phyloP scores from a whole-genome alignment of 352 stramenopile genomes.

The Aphanomyces cochlioides region DNA sequence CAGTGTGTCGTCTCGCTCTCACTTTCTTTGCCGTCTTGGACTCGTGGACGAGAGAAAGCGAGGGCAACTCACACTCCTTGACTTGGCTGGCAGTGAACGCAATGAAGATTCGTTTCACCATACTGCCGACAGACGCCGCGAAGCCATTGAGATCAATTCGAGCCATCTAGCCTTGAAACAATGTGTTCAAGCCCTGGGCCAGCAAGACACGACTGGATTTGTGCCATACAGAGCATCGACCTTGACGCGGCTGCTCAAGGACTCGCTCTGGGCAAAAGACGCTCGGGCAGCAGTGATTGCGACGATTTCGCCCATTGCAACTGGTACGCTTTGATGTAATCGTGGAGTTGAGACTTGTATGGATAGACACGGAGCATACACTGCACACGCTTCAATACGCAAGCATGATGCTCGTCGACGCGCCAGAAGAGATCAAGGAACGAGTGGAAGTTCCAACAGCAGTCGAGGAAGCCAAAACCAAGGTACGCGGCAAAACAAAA shows the following conservation, averaged over 20 bases:
- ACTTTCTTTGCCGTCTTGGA: constrained; percentile 66
- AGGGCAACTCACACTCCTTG: constrained; percentile 53
- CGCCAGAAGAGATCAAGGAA: constrained; percentile 49
- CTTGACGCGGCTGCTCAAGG: constrained; percentile 72
- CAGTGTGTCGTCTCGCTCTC: constrained; percentile 64
- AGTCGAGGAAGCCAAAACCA: constrained; percentile 37
- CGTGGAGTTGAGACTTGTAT: too few relatives aligned
- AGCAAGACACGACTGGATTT: constrained; percentile 49
- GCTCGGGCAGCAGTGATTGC: constrained; percentile 71
- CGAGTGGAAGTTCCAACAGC: constrained; percentile 47
- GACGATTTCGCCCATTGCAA: constrained; percentile 62
- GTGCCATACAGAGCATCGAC: constrained; percentile 68
- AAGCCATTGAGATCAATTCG: constrained; percentile 82
- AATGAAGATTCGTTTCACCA: constrained; percentile 79
- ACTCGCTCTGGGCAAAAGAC: constrained; percentile 58
- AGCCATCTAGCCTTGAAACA: constrained; percentile 79
- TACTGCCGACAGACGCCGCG: constrained; percentile 59
- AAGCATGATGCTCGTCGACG: constrained; percentile 63
- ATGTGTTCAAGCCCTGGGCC: constrained; percentile 66
- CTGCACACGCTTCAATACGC: constrained; percentile 69
- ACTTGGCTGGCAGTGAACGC: constrained; percentile 70
- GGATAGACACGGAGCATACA: constrained; percentile 66
- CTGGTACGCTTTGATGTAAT: constrained; percentile 33
- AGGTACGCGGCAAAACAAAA: background rate
- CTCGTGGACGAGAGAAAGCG: constrained; percentile 42